phyloP scores from a whole-genome alignment of 2,329 filamentous ascomycete genomes.

The Fusarium domesticum region DNA sequence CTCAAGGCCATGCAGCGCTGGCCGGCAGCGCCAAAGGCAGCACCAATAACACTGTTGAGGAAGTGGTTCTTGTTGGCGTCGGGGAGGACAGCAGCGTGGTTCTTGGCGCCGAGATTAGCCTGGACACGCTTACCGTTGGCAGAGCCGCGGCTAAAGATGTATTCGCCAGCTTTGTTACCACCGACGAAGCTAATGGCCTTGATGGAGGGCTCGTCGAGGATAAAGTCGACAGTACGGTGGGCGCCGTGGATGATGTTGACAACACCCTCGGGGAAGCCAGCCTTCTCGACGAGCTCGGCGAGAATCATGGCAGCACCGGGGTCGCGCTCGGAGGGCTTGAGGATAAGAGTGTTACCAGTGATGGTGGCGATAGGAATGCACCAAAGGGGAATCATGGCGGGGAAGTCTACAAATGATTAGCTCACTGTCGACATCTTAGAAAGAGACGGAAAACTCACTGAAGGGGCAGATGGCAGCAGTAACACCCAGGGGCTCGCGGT shows the following conservation, averaged over 20 bases:
- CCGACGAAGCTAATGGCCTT: conserved; percentile 87
- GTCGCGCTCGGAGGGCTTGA: conserved; percentile 85
- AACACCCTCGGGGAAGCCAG: conserved; percentile 77
- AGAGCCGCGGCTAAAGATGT: conserved; percentile 75
- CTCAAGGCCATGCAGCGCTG: conserved; percentile 86
- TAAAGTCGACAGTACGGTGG: conserved; percentile 79
- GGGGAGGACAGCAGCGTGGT: conserved; percentile 79
- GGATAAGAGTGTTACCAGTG: conserved; percentile 77
- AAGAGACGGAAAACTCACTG: conserved; percentile 52
- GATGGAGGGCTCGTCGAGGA: conserved; percentile 79
- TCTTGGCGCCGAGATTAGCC: conserved; percentile 85
- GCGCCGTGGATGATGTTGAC: conserved; percentile 81
- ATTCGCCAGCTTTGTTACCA: conserved; percentile 83
- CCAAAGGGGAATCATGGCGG: conserved; percentile 92
- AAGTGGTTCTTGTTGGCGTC: conserved; percentile 91
- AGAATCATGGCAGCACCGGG: conserved; percentile 84
- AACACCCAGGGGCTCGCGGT: conserved; percentile 77
- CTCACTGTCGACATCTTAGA: background rate
- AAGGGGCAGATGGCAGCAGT: conserved; percentile 85
- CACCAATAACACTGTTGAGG: conserved; percentile 77
- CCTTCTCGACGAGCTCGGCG: conserved; percentile 74
- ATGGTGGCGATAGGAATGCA: conserved; percentile 81
- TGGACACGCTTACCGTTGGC: conserved; percentile 87
- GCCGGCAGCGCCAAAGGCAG: conserved; percentile 80
- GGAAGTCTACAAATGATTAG: conserved; percentile 63